A percentile compares a stretch with the other conserved stretches of the same genome.
These are phyloP conservation scores for Claviceps sp. DNA, from an alignment of 2,329 filamentous ascomycete genomes.

Conservation along the genomic window DNA sequence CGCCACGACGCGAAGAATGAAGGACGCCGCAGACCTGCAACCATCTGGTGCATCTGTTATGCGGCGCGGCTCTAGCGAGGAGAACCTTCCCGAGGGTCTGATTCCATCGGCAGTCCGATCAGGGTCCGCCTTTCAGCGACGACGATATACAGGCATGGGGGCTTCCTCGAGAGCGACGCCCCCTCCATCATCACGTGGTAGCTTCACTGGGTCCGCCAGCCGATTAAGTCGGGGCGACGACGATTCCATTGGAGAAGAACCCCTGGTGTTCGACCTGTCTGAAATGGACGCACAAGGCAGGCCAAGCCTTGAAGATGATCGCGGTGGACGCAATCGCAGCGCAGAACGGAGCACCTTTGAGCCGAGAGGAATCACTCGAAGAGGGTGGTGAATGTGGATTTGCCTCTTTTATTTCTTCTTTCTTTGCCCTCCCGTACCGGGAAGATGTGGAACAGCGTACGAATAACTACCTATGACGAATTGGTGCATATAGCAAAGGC, in stretches of 20 bases:
- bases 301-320: constrained; percentile 43
- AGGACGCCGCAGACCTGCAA: constrained; percentile 29
- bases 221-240: constrained; percentile 29
- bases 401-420: neutral
- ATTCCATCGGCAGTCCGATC: constrained; percentile 23
- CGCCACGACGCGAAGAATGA: constrained; percentile 16
- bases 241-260: constrained; percentile 50
- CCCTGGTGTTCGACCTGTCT: constrained; percentile 59
- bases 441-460: neutral
- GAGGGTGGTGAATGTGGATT: constrained; percentile 20
- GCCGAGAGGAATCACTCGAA: constrained; percentile 20
- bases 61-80: constrained; percentile 30
- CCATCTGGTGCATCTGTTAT: constrained; percentile 25
- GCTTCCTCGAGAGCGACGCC: constrained; percentile 24
- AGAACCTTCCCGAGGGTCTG: constrained; percentile 31
- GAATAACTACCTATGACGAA: neutral
- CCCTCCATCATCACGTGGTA: constrained; percentile 31
- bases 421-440: neutral
- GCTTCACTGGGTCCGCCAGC: constrained; percentile 27
- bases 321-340: constrained; percentile 26
- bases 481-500: constrained; percentile 2
- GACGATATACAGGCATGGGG: constrained; percentile 32
- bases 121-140: constrained; percentile 31
- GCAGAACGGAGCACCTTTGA: constrained; percentile 27
- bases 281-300: constrained; percentile 50